phyloP scores from a whole-genome alignment of 2,329 filamentous ascomycete species.

The Aspergillaceae sp. region DNA sequence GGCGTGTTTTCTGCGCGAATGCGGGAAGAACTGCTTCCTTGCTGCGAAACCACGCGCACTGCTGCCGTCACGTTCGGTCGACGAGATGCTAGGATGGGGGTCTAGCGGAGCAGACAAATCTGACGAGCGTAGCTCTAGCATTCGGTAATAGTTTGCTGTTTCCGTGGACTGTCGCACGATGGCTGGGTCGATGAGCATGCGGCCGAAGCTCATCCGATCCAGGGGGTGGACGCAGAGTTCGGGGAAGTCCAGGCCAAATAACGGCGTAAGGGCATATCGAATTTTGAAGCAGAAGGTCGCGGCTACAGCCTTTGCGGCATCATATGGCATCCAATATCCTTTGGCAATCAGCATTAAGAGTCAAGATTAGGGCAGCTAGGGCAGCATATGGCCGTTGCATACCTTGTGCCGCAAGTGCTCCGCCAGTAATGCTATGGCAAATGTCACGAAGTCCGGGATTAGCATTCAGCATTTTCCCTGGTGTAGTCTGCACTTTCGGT shows the following conservation, averaged over 20 bases:
- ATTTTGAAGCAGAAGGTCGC: slow-evolving; percentile 83
- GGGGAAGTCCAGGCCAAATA: slow-evolving; percentile 81
- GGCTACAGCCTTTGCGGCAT: slow-evolving; percentile 77
- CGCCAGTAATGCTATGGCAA: slow-evolving; percentile 88
- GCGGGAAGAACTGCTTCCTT: slow-evolving; percentile 15
- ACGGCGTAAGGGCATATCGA: slow-evolving; percentile 73
- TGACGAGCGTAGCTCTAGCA: slow-evolving; percentile 17
- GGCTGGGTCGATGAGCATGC: slow-evolving; percentile 56
- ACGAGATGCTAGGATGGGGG: not conserved
- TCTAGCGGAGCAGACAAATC: not conserved
- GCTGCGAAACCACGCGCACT: not conserved
- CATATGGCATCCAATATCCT: slow-evolving; percentile 97
- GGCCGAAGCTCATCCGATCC: slow-evolving; percentile 52
- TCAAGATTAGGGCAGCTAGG: too few relatives aligned
- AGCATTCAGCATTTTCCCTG: slow-evolving; percentile 68
- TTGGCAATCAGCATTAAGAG: not conserved
- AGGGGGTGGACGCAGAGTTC: slow-evolving; percentile 57
- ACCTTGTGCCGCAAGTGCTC: slow-evolving; percentile 85
- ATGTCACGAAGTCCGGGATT: slow-evolving; percentile 84
- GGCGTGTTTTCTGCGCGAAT: slow-evolving; percentile 16
- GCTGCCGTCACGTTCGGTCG: not conserved
- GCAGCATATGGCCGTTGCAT: slow-evolving; percentile 13
- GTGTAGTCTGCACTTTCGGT: slow-evolving; percentile 58
- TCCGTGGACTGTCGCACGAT: slow-evolving; percentile 47
- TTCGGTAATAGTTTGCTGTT: slow-evolving; percentile 23